Conservation (phyloP, 2,329 filamentous ascomycete species). For the Hymenoscyphus fraxineus region DNA sequence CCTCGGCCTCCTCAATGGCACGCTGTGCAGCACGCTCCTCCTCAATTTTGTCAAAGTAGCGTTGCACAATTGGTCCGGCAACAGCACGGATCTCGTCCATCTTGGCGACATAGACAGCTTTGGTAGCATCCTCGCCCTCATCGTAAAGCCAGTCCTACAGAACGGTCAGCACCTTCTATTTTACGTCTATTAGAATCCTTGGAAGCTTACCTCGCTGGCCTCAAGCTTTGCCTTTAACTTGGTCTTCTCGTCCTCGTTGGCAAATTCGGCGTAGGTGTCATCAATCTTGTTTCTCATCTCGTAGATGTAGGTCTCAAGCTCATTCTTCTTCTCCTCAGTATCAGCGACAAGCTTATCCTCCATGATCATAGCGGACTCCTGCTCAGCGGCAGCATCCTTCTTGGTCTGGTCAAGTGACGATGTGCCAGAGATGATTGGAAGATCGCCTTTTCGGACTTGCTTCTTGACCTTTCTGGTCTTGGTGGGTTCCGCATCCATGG, state of each 20-base stretch:
- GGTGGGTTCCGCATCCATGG: slow-evolving; percentile 80
- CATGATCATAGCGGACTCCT: slow-evolving; percentile 88
- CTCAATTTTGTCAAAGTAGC: slow-evolving; percentile 92
- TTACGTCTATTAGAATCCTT: not conserved
- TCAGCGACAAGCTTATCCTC: slow-evolving; percentile 98
- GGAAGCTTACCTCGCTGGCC: slow-evolving; percentile 70
- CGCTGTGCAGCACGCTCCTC: slow-evolving; percentile 75
- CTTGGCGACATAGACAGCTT: slow-evolving; percentile 91
- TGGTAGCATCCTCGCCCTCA: slow-evolving; percentile 89
- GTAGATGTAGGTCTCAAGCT: slow-evolving; percentile 96
- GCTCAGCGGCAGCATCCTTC: slow-evolving; percentile 70
- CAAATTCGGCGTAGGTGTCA: slow-evolving; percentile 83
- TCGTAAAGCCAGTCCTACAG: slow-evolving; percentile 95
- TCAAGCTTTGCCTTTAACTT: slow-evolving; percentile 82
- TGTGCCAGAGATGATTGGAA: slow-evolving; percentile 81
- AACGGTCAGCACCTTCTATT: slow-evolving; percentile 20
- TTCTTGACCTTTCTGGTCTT: slow-evolving; percentile 98
- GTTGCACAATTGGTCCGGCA: slow-evolving; percentile 86
- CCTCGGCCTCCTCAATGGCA: slow-evolving; percentile 55
- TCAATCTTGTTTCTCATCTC: slow-evolving; percentile 94
- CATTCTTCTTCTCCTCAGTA: slow-evolving; percentile 99
- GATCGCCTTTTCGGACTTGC: slow-evolving; percentile 94
- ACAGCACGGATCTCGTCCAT: slow-evolving; percentile 91
- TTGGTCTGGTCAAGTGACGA: slow-evolving; percentile 67
- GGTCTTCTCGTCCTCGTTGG: slow-evolving; percentile 87